phyloP scores from a whole-genome alignment of 2,329 filamentous ascomycete species.

The Calonectria hawksworthii region DNA sequence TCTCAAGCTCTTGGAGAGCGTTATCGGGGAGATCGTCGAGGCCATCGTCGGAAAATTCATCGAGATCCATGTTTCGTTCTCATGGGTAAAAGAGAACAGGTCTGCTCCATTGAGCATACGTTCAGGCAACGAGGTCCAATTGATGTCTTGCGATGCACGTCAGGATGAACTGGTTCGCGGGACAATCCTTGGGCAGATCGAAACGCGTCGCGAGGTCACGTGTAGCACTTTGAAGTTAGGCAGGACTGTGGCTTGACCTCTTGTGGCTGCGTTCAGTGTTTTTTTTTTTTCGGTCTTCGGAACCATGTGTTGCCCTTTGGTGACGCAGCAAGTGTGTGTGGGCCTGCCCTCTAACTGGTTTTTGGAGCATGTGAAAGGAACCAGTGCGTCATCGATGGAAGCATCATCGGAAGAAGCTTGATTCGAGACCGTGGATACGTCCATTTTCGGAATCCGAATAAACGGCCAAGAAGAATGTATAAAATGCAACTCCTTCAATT shows the following conservation, averaged over 20 bases:
- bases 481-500: background rate
- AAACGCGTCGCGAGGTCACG: slow-evolving; percentile 50
- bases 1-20: slow-evolving; percentile 73
- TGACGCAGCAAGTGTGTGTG: slow-evolving; percentile 28
- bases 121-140: slow-evolving; percentile 5
- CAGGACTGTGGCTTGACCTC: slow-evolving; percentile 29
- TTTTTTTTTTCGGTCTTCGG: background rate
- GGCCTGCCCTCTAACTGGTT: slow-evolving; percentile 16
- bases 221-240: slow-evolving; percentile 26
- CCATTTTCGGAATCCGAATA: background rate
- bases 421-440: background rate
- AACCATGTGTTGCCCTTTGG: background rate
- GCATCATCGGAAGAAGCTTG: slow-evolving; percentile 16
- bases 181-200: background rate
- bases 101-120: slow-evolving; percentile 41
- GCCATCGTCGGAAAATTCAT: slow-evolving; percentile 75
- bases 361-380: slow-evolving; percentile 42
- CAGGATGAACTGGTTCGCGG: slow-evolving; percentile 24
- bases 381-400: slow-evolving; percentile 41
- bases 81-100: slow-evolving; percentile 25
- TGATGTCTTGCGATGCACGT: background rate
- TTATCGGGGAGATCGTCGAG: slow-evolving; percentile 72
- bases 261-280: background rate
- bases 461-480: background rate
- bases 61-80: slow-evolving; percentile 56